Evolutionary conservation across 345 rosid species (phyloP), one percentile per base, ranked within the genome.

Genomic region (Populus ilicifolia): DNA sequence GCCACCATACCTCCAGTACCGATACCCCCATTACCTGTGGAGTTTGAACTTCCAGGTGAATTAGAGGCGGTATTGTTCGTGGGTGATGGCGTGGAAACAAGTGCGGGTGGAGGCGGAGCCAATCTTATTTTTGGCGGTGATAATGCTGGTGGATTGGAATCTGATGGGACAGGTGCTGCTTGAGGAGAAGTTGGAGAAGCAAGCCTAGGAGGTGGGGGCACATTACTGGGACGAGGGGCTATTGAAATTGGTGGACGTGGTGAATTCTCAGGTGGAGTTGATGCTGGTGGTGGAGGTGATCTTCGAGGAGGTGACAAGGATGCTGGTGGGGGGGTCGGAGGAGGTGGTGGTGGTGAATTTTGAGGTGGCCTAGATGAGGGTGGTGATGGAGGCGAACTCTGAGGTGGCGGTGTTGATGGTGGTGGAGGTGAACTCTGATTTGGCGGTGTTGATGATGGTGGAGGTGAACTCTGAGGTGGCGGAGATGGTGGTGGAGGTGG

Each of bases 1-100:
- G 89, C 96, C 56, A 87, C 89, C 3, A 80, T 20, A 83, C 82
- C 92, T 0, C 76, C 84, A 33, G 84, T 83, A 67, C 81, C 83
- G 71, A 86, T 82, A 48, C 87, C 81, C 33, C 61, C 70, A 76
- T 67, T 79, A 72, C 86, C 61, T 0, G 80, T 48, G 44, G 83
- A n/a, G 59, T 29, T 75, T 39, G 84, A 82, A 73, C 67, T 84
- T 54, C 75, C 85, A 56, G 86, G 72, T 59, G 85, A 77, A 70
- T 21, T 70, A 41, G 91, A 86, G 75, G 12, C 27, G 52, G 81
- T 71, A 77, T 44, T 77, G 77, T 83, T 77, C 63, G 41, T 75
- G 73, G 85, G 41, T 17, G 84, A 69, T 59, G 86, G 77, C 36
- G 77, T 77, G 71, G 78, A 67, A 56, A 17, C 75, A 77, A 11